A percentile compares a stretch with the other conserved stretches of the same genome.
phyloP scores from a whole-genome alignment of 768 basidiomycete species.

The Russula ochroleuca region DNA sequence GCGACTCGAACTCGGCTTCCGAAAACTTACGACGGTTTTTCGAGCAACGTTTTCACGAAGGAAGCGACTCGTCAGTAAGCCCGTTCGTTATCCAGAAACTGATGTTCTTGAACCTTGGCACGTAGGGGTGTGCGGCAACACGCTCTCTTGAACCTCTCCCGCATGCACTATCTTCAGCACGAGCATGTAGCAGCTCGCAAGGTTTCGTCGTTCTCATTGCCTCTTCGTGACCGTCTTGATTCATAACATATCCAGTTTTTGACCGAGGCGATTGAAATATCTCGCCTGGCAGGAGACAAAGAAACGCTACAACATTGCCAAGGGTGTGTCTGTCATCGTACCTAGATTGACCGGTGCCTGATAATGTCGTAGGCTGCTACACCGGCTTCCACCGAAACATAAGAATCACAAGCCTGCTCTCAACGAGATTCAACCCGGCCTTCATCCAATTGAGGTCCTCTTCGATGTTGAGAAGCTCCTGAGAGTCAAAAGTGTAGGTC shows the following conservation, averaged over 20 bases:
- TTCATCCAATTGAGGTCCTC: conserved; percentile 72
- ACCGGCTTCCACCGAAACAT: conserved; percentile 58
- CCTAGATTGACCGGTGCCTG: background rate
- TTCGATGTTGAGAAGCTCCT: conserved; percentile 76
- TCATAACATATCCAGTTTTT: conserved; percentile 47
- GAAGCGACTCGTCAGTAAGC: conserved; percentile 67
- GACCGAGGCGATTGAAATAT: conserved; percentile 71
- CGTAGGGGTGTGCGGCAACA: conserved; percentile 73
- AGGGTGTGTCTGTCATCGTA: conserved; percentile 43
- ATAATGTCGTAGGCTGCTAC: conserved; percentile 50
- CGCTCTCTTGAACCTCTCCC: conserved; percentile 70
- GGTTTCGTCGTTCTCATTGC: conserved; percentile 36
- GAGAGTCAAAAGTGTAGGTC: conserved; percentile 54
- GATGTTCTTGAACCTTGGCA: background rate
- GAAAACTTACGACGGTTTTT: conserved; percentile 76
- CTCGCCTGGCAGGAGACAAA: conserved; percentile 67
- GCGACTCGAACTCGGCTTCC: conserved; percentile 63
- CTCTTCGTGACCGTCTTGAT: background rate
- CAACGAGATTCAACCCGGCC: conserved; percentile 70
- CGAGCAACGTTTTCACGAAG: conserved; percentile 79
- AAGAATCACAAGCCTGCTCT: conserved; percentile 48
- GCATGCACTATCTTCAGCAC: conserved; percentile 68
- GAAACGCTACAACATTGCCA: conserved; percentile 74
- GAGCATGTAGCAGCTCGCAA: conserved; percentile 67
- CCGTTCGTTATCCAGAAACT: background rate